Base-by-base conservation (phyloP, 345 rosid genomes). In the Schrenkiella parvula region DNA sequence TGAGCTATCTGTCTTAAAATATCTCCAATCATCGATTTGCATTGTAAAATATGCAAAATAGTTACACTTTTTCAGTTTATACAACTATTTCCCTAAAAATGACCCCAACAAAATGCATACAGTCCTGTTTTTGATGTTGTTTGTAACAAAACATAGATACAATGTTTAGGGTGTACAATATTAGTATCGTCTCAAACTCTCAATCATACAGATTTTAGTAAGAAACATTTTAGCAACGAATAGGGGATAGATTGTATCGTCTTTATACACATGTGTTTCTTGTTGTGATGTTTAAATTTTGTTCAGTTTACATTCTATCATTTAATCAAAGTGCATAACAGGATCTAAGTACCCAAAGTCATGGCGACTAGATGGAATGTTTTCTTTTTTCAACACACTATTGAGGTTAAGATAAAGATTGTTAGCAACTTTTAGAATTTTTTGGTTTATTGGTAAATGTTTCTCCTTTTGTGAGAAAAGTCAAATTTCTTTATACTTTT, bases 361-460 rank as follows among this genome's bases (percentile, higher is more conserved):
- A 56, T 56, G 42, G 35, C 42, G 61, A 32, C 32, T 55, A 32
- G 42, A 56, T 17, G 61, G 61, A 56, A 56, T 56, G 61, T 56
- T 56, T 32, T 37, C 42, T 35, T 41, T 31, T 65, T 35, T n/a
- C 63, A 54, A 29, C 38, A 19, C 38, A 14, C 21, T 8, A 38
- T 12, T 22, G 34, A 60, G 14, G 28, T 52, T 43, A 11, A 38
- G 53, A 52, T 15, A 37, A 6, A 39, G 12, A 7, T 52, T 38
- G 21, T 9, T 53, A 14, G 28, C 60, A 29, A 13, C 2, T 23
- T 52, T 52, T 63, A 9, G 7, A 43, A 62, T 26, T 5, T 1
- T 8, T 9, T 53, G 11, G 62, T 23, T 14, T 43, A 43, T 43
- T 31, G 54, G 17, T 43, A 68, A 55, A 42, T 55, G 34, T 42